Conservation (phyloP, 257 asterid genomes). For the Fraxinus anomala region DNA sequence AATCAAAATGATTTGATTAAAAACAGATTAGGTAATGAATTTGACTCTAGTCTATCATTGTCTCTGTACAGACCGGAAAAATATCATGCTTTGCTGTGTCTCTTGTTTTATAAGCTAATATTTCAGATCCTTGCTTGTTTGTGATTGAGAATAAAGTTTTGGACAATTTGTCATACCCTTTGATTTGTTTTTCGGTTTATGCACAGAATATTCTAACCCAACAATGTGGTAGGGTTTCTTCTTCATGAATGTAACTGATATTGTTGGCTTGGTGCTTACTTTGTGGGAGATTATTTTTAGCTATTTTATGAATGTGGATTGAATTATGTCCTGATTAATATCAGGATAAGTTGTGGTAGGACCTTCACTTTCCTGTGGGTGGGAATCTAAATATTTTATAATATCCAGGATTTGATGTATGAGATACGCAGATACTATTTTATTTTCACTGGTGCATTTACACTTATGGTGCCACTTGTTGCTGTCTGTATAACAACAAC, state of each 20-base stretch:
- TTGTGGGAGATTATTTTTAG: slow-evolving; percentile 27
- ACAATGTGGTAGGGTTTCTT: slow-evolving; percentile 20
- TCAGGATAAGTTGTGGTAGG: slow-evolving; percentile 34
- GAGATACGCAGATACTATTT: slow-evolving; percentile 24
- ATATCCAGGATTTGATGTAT: slow-evolving; percentile 22
- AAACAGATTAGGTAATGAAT: slow-evolving; percentile 39
- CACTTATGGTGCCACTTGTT: slow-evolving; percentile 5
- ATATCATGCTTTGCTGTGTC: slow-evolving; percentile 51
- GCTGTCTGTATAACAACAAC: not conserved
- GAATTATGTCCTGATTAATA: slow-evolving; percentile 36
- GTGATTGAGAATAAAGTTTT: slow-evolving; percentile 35
- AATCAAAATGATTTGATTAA: slow-evolving; percentile 34
- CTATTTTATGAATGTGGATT: slow-evolving; percentile 28
- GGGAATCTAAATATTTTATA: slow-evolving; percentile 23
- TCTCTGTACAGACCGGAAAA: slow-evolving; percentile 60
- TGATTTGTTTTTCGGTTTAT: slow-evolving; percentile 16
- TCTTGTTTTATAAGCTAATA: slow-evolving; percentile 39
- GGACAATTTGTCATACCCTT: slow-evolving; percentile 27
- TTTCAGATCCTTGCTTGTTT: slow-evolving; percentile 35
- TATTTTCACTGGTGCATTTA: not conserved
- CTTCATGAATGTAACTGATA: slow-evolving; percentile 7
- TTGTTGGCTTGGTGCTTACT: slow-evolving; percentile 24
- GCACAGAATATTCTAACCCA: slow-evolving; percentile 10
- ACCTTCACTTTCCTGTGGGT: slow-evolving; percentile 28
- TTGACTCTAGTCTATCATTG: slow-evolving; percentile 33